Base-by-base conservation (phyloP, 306 rosid species). In the Glycine tomentella region DNA sequence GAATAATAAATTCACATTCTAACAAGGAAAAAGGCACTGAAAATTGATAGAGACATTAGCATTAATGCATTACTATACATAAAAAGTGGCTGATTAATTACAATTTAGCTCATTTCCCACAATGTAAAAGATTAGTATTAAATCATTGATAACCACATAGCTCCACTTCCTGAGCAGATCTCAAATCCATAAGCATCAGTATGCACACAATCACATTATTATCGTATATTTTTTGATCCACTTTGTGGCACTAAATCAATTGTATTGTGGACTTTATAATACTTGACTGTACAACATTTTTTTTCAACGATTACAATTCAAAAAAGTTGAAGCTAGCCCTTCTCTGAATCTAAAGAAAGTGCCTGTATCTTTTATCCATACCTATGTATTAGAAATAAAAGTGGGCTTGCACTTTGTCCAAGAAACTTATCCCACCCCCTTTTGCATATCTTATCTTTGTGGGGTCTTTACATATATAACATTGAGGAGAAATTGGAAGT, bases 381-480 rank as follows among this genome's bases (percentile, higher is more conserved):
- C 74, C 74, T 61, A 36, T 36, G 34, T 72, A 51, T 57, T 63
- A 69, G 75, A 84, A 82, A 65, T 69, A 68, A n/a, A n/a, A 84
- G 94, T 83, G 90, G 90, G 82, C 72, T 88, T 82, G 83, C 92
- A 86, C 96, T 90, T 64, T 53, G 79, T 82, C 94, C 92, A 79
- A 91, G 92, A 89, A 88, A 90, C 91, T 76, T 86, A 87, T 86
- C 97, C 91, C 91, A 84, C 86, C 79, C 87, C 84, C 84, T 84
- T 63, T 75, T 75, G 83, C 90, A 80, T 79, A 91, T 91, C 90
- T 90, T 93, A 90, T 91, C 94, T 85, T 85, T 79, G 97, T 90
- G 97, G 94, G 94, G 94, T 88, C 91, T 88, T 25, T 57, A 36
- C 4, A 36, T 25, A 9, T 10, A 11, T 56, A 42, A 55, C 79